Percentiles rank a stretch among this genome's conserved stretches.
Conservation (phyloP, 2,329 filamentous ascomycete species). For the Botrytis pseudocinerea region DNA sequence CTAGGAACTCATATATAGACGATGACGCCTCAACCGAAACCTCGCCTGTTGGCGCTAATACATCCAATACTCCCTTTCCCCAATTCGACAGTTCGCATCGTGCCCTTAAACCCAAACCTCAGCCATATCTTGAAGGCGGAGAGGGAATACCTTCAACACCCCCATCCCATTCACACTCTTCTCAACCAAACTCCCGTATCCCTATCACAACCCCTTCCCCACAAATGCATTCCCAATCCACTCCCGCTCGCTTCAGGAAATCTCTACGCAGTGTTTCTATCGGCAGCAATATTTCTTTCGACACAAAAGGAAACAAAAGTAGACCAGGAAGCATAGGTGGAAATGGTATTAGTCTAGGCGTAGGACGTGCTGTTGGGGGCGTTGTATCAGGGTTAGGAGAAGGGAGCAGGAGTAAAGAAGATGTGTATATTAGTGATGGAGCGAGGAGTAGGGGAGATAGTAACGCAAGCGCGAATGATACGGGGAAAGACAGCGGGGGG, state of each 20-base stretch:
- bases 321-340: conserved; percentile 6
- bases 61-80: neutral
- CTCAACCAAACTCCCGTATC: conserved; percentile 2
- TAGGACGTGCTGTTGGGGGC: conserved; percentile 34
- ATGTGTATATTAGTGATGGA: conserved; percentile 11
- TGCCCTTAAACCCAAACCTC: conserved; percentile 7
- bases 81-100: neutral
- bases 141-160: conserved; percentile 19
- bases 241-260: neutral
- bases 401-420: conserved; percentile 10
- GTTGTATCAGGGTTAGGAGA: conserved; percentile 22
- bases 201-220: neutral
- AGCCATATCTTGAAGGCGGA: neutral
- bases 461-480: neutral
- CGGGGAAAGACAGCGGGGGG: neutral
- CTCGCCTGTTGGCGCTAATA: neutral
- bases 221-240: neutral
- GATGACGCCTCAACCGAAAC: conserved; percentile 33
- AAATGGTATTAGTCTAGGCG: conserved; percentile 36
- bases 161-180: conserved; percentile 27
- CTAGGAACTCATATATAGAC: conserved; percentile 11
- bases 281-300: conserved; percentile 37
- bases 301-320: conserved; percentile 22
- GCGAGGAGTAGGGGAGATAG: neutral
- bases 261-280: conserved; percentile 31